phyloP scores from a whole-genome alignment of 768 basidiomycete genomes.

The Agrocybe chaxingu region DNA sequence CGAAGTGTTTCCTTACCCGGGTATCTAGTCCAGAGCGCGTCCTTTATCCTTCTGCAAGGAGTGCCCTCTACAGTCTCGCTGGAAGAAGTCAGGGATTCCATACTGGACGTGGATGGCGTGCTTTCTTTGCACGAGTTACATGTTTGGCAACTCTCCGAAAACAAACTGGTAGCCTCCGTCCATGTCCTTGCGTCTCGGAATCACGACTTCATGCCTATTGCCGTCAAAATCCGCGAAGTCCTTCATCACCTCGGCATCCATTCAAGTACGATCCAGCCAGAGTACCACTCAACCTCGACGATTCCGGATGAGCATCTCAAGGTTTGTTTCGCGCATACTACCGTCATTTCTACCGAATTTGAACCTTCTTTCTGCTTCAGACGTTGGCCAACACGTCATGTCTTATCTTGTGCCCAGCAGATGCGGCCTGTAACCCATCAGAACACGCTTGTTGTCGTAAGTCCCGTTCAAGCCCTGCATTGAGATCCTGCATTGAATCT shows the following conservation, averaged over 20 bases:
- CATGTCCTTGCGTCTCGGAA: constrained; percentile 84
- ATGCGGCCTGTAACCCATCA: constrained; percentile 60
- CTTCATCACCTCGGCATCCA: constrained; percentile 93
- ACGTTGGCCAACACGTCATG: constrained; percentile 55
- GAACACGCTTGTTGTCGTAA: constrained; percentile 82
- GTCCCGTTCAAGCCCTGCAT: constrained; percentile 25
- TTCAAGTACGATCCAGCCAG: constrained; percentile 92
- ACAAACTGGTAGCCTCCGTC: constrained; percentile 92
- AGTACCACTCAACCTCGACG: constrained; percentile 48
- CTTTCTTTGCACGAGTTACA: constrained; percentile 90
- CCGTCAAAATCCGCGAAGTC: constrained; percentile 75
- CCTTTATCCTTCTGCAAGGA: constrained; percentile 92
- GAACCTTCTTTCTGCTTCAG: constrained; percentile 23
- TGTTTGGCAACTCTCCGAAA: constrained; percentile 96
- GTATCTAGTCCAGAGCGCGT: constrained; percentile 74
- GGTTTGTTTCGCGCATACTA: constrained; percentile 29
- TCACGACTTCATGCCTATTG: constrained; percentile 89
- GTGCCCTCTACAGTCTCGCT: constrained; percentile 88
- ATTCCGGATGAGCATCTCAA: constrained; percentile 46
- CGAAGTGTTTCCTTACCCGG: not conserved
- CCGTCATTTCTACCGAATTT: not conserved
- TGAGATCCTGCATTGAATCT: constrained; percentile 3
- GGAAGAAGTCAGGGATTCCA: constrained; percentile 82
- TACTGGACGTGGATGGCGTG: constrained; percentile 81
- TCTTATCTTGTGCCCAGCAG: constrained; percentile 69